Percentiles rank a stretch among this genome's conserved stretches.
These are phyloP conservation scores for Annona cherimola DNA, from an alignment of 164 flowering plant genomes.

Conservation along the genomic window DNA sequence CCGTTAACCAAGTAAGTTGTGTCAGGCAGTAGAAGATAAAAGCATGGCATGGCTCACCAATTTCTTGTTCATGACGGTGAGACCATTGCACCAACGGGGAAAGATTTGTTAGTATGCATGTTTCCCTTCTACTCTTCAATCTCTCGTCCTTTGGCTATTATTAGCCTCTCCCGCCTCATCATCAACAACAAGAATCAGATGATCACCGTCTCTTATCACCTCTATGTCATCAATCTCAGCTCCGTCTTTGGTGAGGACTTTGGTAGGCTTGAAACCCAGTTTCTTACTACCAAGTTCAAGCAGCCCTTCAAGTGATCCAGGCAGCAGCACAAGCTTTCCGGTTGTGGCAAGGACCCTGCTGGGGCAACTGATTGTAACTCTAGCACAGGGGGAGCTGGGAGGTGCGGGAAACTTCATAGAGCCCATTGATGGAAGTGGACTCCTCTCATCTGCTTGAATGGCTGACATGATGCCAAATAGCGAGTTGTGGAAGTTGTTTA, in stretches of 20 bases:
- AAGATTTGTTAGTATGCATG: neutral
- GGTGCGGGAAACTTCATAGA: neutral
- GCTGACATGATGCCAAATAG: slow-evolving; percentile 76
- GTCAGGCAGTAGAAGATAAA: neutral
- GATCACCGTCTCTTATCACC: slow-evolving; percentile 81
- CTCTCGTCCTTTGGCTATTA: neutral
- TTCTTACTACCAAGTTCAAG: slow-evolving; percentile 43
- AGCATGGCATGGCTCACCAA: neutral
- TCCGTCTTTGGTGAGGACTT: slow-evolving; percentile 41
- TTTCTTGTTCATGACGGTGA: neutral
- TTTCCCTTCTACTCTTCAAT: neutral
- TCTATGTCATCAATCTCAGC: slow-evolving; percentile 69
- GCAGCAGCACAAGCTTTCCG: slow-evolving; percentile 62
- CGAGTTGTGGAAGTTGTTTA: slow-evolving; percentile 64
- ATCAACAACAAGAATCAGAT: slow-evolving; percentile 44
- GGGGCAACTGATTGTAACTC: slow-evolving; percentile 62
- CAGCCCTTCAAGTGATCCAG: slow-evolving; percentile 47
- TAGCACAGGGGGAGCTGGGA: slow-evolving; percentile 15
- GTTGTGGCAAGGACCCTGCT: slow-evolving; percentile 29
- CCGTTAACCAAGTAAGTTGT: neutral
- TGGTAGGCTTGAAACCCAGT: slow-evolving; percentile 41
- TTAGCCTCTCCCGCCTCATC: slow-evolving; percentile 1
- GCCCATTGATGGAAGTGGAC: slow-evolving; percentile 13
- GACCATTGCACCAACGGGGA: neutral
- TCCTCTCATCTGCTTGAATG: slow-evolving; percentile 35